These are phyloP conservation scores for Diplodia sapinea DNA, from an alignment of 2,329 filamentous ascomycete species.

Conservation along the genomic window DNA sequence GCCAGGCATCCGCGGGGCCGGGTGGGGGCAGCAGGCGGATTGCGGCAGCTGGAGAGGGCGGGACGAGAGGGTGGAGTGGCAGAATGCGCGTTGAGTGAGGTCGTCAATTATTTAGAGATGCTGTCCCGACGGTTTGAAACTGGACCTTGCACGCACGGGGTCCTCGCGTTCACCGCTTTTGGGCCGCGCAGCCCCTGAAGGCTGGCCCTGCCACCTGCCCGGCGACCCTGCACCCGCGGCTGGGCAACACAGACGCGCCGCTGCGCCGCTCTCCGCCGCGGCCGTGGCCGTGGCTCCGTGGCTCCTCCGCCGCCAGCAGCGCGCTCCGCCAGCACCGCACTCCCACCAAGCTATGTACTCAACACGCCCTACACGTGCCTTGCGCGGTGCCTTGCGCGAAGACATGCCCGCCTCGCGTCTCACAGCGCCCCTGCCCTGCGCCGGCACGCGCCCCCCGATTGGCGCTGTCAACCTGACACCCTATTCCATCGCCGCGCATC, in stretches of 20 bases:
- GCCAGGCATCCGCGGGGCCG: slow-evolving; percentile 15
- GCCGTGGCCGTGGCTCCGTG: background rate
- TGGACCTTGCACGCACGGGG: slow-evolving; percentile 25
- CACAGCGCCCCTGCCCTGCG: slow-evolving; percentile 12
- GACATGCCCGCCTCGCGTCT: slow-evolving; percentile 8
- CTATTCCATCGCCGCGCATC: slow-evolving; percentile 8
- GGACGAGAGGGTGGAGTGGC: background rate
- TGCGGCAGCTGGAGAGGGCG: slow-evolving; percentile 7
- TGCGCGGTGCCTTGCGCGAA: background rate
- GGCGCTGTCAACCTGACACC: slow-evolving; percentile 17
- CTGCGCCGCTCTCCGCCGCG: slow-evolving; percentile 1
- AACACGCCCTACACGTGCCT: background rate
- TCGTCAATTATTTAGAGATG: slow-evolving; percentile 29
- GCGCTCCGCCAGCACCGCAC: background rate
- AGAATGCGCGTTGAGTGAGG: background rate
- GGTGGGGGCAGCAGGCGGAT: slow-evolving; percentile 13
- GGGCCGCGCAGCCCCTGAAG: slow-evolving; percentile 19
- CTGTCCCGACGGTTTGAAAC: slow-evolving; percentile 29
- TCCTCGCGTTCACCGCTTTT: slow-evolving; percentile 26
- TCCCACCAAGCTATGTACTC: background rate
- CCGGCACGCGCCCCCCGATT: slow-evolving; percentile 4
- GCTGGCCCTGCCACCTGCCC: slow-evolving; percentile 5
- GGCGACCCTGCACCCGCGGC: background rate
- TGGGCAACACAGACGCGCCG: background rate
- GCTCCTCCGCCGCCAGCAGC: background rate